These are phyloP conservation scores for Aspergillus leporis DNA, from an alignment of 495 filamentous ascomycete genomes.

Conservation along the genomic window DNA sequence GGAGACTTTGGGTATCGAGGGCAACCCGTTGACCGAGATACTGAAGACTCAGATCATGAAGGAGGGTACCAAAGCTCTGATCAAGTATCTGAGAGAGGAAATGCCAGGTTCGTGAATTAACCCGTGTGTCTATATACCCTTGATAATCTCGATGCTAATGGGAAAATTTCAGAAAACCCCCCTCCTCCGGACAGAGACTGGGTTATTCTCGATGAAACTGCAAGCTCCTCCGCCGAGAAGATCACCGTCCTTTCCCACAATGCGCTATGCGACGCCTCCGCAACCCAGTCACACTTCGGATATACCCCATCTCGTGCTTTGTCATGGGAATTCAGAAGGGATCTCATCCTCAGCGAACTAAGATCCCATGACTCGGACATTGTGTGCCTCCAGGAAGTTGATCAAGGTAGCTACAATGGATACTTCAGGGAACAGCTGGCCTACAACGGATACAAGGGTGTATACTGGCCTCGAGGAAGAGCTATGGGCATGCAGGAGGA, in stretches of 20 bases:
- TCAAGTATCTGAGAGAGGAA: constrained; percentile 77
- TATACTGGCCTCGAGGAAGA: constrained; percentile 84
- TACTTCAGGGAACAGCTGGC: constrained; percentile 82
- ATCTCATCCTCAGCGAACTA: constrained; percentile 79
- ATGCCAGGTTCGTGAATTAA: constrained; percentile 66
- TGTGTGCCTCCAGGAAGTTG: constrained; percentile 89
- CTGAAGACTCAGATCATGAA: constrained; percentile 77
- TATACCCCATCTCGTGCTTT: constrained; percentile 80
- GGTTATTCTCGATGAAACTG: constrained; percentile 64
- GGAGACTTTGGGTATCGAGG: constrained; percentile 87
- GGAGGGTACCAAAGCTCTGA: constrained; percentile 80
- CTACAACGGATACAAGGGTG: constrained; percentile 84
- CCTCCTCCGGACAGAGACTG: constrained; percentile 74
- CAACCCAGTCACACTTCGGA: constrained; percentile 79
- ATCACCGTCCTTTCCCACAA: constrained; percentile 90
- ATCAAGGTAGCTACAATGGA: constrained; percentile 84
- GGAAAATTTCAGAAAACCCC: constrained; percentile 40
- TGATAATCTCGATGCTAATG: constrained; percentile 19
- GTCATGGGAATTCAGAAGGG: constrained; percentile 80
- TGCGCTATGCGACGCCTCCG: constrained; percentile 88
- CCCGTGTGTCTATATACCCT: neutral
- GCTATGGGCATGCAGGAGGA: constrained; percentile 88
- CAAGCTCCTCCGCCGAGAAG: constrained; percentile 50
- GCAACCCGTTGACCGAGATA: constrained; percentile 76
- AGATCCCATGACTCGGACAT: constrained; percentile 81